Evolutionary conservation across 164 flowering plant species (phyloP).

Genomic region (Amborella trichopoda): DNA sequence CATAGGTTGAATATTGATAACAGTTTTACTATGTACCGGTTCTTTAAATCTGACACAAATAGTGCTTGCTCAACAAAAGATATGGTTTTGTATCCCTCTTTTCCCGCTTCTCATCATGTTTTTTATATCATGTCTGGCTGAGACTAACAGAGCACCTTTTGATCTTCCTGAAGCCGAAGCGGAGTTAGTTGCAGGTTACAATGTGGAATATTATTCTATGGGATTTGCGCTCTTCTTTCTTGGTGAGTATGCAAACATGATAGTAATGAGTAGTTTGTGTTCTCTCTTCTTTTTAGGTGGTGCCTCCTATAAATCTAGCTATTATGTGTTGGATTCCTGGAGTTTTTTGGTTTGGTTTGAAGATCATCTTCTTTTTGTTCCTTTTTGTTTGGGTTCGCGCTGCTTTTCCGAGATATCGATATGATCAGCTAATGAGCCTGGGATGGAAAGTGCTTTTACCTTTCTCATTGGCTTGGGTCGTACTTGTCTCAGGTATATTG

Average conservation of each 20-base stretch:
- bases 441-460: neutral
- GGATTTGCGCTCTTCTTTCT: neutral
- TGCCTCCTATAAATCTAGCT: too few species aligned
- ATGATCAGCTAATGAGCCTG: neutral
- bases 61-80: too few species aligned
- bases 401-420: neutral
- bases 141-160: neutral
- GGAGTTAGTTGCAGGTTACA: neutral
- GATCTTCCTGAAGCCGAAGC: neutral
- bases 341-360: too few species aligned
- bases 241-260: neutral
- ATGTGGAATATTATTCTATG: neutral
- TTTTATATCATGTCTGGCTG: conserved; percentile 1
- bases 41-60: too few species aligned
- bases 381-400: neutral
- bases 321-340: too few species aligned
- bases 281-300: neutral
- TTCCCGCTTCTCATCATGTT: neutral
- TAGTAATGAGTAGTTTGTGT: neutral
- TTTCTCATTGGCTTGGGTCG: too few species aligned
- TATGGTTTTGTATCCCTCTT: conserved; percentile 1
- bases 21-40: too few species aligned
- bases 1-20: too few species aligned
- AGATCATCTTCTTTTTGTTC: neutral
- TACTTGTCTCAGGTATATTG: too few species aligned